A percentile compares a stretch with the other conserved stretches of the same genome.
Evolutionary conservation across 345 rosid species (phyloP).

Genomic region (Pistacia atlantica): DNA sequence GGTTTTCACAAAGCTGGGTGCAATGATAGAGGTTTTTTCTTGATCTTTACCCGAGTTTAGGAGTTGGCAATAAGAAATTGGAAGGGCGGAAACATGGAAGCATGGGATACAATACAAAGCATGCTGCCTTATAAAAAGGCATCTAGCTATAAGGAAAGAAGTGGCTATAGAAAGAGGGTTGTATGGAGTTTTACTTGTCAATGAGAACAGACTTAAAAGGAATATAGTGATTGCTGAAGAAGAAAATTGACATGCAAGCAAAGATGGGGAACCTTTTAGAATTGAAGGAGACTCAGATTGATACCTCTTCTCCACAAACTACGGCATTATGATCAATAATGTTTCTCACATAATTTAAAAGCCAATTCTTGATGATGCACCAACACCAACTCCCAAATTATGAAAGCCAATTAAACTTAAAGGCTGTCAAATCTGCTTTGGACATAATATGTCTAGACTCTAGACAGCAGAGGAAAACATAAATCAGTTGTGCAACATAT

Average conservation of each 20-base stretch:
- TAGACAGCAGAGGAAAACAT: background rate
- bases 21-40: too few relatives aligned
- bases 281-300: background rate
- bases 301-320: background rate
- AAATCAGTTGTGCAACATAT: background rate
- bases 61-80: background rate
- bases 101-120: background rate
- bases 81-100: background rate
- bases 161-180: background rate
- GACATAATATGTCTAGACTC: background rate
- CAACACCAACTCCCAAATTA: background rate
- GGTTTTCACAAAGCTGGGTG: background rate
- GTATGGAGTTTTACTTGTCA: background rate
- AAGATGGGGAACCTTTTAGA: background rate
- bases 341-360: background rate
- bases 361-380: too few relatives aligned
- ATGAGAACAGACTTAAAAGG: slow-evolving; percentile 3
- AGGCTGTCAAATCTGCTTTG: background rate
- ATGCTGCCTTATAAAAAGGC: background rate
- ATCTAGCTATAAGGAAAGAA: background rate
- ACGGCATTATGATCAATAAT: background rate
- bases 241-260: background rate
- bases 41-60: background rate
- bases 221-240: background rate
- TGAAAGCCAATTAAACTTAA: background rate